Percentiles rank a stretch among this genome's conserved stretches.
phyloP scores from a whole-genome alignment of 1,284 basidiomycete species.

The Phylloporus sp. region DNA sequence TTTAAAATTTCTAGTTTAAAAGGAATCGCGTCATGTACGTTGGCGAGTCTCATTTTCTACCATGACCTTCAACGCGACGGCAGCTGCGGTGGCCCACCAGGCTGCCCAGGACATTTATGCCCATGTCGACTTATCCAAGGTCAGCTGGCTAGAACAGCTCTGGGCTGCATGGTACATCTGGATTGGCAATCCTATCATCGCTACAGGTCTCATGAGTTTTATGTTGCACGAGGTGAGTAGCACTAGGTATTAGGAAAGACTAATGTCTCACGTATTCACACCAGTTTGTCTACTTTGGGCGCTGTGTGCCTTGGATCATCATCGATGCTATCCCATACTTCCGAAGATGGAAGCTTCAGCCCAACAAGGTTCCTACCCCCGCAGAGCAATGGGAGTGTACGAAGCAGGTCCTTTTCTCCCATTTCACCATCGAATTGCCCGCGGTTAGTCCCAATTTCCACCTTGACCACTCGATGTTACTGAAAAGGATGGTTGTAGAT shows the following conservation, averaged over 20 bases:
- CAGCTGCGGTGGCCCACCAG: conserved; percentile 31
- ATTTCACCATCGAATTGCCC: conserved; percentile 96
- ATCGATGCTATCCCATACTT: conserved; percentile 96
- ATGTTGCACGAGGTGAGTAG: conserved; percentile 87
- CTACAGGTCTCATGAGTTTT: conserved; percentile 95
- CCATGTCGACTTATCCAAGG: conserved; percentile 67
- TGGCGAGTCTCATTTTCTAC: conserved; percentile 4
- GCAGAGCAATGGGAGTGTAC: conserved; percentile 96
- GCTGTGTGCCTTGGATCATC: conserved; percentile 94
- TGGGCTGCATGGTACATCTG: conserved; percentile 88
- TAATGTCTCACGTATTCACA: conserved; percentile 4
- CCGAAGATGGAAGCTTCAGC: conserved; percentile 94
- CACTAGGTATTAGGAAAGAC: neutral
- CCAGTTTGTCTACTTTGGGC: conserved; percentile 93
- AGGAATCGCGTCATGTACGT: neutral
- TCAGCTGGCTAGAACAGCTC: conserved; percentile 79
- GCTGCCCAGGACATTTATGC: conserved; percentile 58
- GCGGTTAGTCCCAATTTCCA: conserved; percentile 58
- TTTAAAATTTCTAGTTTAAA: conserved; percentile 20
- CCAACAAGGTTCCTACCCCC: conserved; percentile 81
- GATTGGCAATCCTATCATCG: conserved; percentile 91
- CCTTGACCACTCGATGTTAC: neutral
- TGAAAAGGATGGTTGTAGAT: conserved; percentile 62
- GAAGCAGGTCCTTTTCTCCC: conserved; percentile 92
- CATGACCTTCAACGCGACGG: conserved; percentile 49